A percentile compares a stretch with the other conserved stretches of the same genome.
Conservation (phyloP, 176 grass and related monocot genomes). For the Tillandsia fasciculata region DNA sequence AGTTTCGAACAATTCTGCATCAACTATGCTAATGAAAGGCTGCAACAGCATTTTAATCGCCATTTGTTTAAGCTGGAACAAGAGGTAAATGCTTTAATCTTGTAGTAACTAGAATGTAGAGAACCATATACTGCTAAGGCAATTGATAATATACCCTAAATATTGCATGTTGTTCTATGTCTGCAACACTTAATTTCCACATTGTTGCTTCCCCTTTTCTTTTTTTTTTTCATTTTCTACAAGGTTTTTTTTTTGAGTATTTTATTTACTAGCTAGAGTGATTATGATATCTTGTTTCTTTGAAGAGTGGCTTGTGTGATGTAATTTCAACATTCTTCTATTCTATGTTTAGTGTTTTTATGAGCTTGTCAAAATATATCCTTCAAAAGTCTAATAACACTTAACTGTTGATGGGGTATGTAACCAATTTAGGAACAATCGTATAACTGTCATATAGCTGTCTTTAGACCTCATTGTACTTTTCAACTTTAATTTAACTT, state of each 20-base stretch:
- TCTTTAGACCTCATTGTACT: too few species aligned
- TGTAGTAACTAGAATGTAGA: not conserved
- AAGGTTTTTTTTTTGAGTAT: not conserved
- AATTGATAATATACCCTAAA: not conserved
- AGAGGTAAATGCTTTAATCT: conserved; percentile 36
- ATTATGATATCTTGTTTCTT: not conserved
- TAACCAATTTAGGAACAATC: not conserved
- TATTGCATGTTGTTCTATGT: not conserved
- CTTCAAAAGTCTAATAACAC: not conserved
- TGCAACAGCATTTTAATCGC: conserved; percentile 98
- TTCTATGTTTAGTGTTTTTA: not conserved
- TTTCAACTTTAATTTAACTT: too few species aligned
- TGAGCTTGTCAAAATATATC: not conserved
- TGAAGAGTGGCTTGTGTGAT: not conserved
- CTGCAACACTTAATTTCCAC: not conserved
- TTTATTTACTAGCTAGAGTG: not conserved
- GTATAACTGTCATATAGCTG: too few species aligned
- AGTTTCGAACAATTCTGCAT: conserved; percentile 99
- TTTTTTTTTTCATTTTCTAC: not conserved
- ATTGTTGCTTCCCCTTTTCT: not conserved
- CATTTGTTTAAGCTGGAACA: conserved; percentile 98
- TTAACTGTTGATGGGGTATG: not conserved
- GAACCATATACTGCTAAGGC: not conserved
- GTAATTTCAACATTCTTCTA: not conserved
- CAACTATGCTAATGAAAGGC: conserved; percentile 97